Evolutionary conservation across 805 yeast genomes (phyloP).

Genomic region (Millerozyma miso): DNA sequence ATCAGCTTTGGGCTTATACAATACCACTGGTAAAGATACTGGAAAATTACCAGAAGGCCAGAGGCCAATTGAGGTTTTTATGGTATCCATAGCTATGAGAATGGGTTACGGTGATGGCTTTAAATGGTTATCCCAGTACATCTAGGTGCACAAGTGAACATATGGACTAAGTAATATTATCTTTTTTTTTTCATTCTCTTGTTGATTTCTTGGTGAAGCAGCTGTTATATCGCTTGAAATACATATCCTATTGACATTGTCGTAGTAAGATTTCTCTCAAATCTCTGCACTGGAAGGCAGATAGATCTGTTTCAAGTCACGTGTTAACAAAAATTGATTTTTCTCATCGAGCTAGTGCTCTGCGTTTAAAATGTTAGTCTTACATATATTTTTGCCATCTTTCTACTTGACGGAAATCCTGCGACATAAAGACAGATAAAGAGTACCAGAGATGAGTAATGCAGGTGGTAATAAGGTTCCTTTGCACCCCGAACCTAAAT

Average conservation of each 20-base stretch:
- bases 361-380: not conserved
- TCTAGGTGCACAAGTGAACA: constrained; percentile 35
- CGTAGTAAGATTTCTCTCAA: too few relatives aligned
- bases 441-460: constrained; percentile 13
- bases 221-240: not conserved
- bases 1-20: constrained; percentile 77
- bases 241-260: not conserved
- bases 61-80: constrained; percentile 93
- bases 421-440: not conserved
- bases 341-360: not conserved
- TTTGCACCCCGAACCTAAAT: constrained; percentile 50
- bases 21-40: constrained; percentile 76
- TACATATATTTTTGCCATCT: not conserved
- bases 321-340: not conserved
- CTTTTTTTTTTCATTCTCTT: not conserved
- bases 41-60: constrained; percentile 66
- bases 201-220: not conserved
- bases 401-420: not conserved
- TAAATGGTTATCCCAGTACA: constrained; percentile 96
- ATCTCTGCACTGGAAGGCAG: not conserved
- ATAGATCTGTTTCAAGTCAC: not conserved
- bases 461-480: constrained; percentile 31
- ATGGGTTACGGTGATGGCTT: constrained; percentile 98
- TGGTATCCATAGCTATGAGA: constrained; percentile 98
- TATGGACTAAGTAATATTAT: not conserved